Base-by-base conservation (phyloP, 2,329 filamentous ascomycete genomes). In the Teratosphaeria destructans region DNA sequence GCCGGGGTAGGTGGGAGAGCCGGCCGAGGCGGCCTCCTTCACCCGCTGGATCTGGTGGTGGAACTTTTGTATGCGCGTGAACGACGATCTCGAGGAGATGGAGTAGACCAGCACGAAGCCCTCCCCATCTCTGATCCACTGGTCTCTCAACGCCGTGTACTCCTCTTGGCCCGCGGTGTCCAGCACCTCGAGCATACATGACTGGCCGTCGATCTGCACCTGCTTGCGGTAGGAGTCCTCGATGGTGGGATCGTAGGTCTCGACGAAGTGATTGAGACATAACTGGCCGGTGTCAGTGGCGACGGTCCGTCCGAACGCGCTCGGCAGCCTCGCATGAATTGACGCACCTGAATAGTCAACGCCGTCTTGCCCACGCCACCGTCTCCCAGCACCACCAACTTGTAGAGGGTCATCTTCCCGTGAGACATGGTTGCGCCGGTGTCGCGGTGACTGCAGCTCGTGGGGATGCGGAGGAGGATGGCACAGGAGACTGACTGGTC, bases 331-430 rank as follows among this genome's bases (percentile, higher is more conserved):
- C 16, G 32, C 39, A 26, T 34, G 11, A 16, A 5, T 1, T 56
- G 16, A 54, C 63, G 49, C 60, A 71, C 70, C 65, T 97, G 94
- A 73, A 99, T 97, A 61, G 94, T 97, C 81, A 99, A 84, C 79
- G 94, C 97, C 63, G 93, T 97, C 82, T 99, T 99, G 80, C 94
- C 94, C 66, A 99, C 94, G 76, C 94, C 94, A 82, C 94, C 94
- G 71, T 95, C 94, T 70, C 94, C 94, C 67, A 99, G 92, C 63
- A 97, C 94, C 63, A 99, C 94, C 78, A 96, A 79, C 79, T 95
- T 95, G 78, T 96, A 95, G 63, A 74, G 61, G 27, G 72, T 74
- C 72, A 74, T 74, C 65, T 73, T 74, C 49, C 71, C 71, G 68
- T 71, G 67, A 62, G 70, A 70, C 70, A 72, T 72, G 59, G 34